These are phyloP conservation scores for Prosopis cineraria DNA, from an alignment of 306 rosid genomes.

Conservation along the genomic window DNA sequence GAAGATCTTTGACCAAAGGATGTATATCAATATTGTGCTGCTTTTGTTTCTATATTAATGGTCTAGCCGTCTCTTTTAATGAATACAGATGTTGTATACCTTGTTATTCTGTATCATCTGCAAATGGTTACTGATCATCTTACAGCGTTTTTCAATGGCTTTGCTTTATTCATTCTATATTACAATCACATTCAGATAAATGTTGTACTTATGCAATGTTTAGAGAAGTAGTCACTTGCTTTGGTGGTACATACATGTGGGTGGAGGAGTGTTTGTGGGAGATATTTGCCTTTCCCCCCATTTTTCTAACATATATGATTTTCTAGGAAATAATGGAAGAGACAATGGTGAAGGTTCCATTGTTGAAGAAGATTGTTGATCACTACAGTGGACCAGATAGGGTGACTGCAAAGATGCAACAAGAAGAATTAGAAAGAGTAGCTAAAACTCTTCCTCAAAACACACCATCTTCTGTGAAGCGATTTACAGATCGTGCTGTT, in stretches of 20 bases:
- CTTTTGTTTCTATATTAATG: neutral
- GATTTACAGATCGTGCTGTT: slow-evolving; percentile 75
- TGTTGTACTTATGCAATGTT: neutral
- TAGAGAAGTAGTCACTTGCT: slow-evolving; percentile 12
- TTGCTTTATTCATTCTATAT: slow-evolving; percentile 2
- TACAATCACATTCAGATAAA: slow-evolving; percentile 24
- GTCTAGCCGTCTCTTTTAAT: neutral
- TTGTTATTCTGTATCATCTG: slow-evolving; percentile 6
- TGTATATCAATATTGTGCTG: neutral
- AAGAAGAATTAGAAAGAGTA: slow-evolving; percentile 80
- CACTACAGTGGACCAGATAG: slow-evolving; percentile 84
- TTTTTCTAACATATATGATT: slow-evolving; percentile 34
- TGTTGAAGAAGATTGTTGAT: slow-evolving; percentile 83
- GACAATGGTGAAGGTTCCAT: slow-evolving; percentile 76
- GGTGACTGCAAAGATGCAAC: slow-evolving; percentile 86
- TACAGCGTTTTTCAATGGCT: slow-evolving; percentile 12
- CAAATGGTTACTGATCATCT: slow-evolving; percentile 23
- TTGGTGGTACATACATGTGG: neutral
- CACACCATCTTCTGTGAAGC: slow-evolving; percentile 75
- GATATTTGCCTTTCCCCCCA: neutral
- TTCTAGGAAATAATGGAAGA: slow-evolving; percentile 77
- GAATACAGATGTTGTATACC: neutral
- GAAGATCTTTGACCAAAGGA: neutral
- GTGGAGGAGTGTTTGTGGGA: neutral
- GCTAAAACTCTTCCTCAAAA: slow-evolving; percentile 76